phyloP scores from a whole-genome alignment of 805 yeast species.

The Candida maesae region DNA sequence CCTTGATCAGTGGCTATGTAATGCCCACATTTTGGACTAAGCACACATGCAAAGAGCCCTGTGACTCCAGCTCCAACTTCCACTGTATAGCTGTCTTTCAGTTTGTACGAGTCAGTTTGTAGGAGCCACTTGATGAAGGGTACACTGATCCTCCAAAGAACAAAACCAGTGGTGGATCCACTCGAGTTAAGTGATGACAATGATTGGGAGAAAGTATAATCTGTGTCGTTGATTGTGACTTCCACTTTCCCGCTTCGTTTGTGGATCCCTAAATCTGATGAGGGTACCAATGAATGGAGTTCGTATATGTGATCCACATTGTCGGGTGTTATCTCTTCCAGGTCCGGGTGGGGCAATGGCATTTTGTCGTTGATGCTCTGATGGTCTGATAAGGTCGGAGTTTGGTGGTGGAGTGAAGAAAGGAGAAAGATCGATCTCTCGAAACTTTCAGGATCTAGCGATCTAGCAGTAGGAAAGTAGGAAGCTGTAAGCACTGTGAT shows the following conservation, averaged over 20 bases:
- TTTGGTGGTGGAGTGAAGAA: too few relatives aligned
- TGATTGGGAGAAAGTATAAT: slow-evolving; percentile 31
- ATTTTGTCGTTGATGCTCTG: background rate
- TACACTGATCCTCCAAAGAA: slow-evolving; percentile 54
- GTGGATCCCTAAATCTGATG: slow-evolving; percentile 25
- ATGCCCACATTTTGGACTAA: slow-evolving; percentile 32
- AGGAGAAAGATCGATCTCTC: too few relatives aligned
- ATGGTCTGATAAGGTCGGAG: too few relatives aligned
- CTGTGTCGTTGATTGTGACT: slow-evolving; percentile 11
- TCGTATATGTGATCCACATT: slow-evolving; percentile 22
- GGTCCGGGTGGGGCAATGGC: slow-evolving; percentile 4
- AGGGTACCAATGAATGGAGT: slow-evolving; percentile 9
- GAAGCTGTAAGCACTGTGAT: too few relatives aligned
- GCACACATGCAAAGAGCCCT: slow-evolving; percentile 43
- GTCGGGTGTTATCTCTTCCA: slow-evolving; percentile 15
- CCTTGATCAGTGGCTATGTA: slow-evolving; percentile 59
- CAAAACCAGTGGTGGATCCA: slow-evolving; percentile 56
- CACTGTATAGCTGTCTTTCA: slow-evolving; percentile 32
- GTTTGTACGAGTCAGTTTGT: slow-evolving; percentile 10
- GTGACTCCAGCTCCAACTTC: slow-evolving; percentile 65
- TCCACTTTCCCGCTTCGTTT: slow-evolving; percentile 26
- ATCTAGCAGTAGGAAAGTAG: too few relatives aligned
- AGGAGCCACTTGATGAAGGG: slow-evolving; percentile 51
- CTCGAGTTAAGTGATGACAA: slow-evolving; percentile 28
- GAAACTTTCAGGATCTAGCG: too few relatives aligned